Evolutionary conservation across 2,329 filamentous ascomycete species (phyloP).

Genomic region (Trichophyton benhamiae): DNA sequence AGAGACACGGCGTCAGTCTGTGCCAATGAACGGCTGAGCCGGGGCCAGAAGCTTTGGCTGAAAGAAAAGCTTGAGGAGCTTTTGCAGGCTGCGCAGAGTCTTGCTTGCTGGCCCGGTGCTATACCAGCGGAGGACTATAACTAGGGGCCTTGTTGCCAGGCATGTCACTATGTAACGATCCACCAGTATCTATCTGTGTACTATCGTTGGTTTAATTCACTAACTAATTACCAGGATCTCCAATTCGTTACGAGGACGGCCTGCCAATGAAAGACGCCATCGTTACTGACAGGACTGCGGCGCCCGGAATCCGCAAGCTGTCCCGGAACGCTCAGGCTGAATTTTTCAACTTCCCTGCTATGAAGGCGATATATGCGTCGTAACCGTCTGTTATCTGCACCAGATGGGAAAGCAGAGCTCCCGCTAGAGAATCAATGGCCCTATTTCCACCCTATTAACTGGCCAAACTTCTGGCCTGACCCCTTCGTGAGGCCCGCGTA

Average conservation of each 20-base stretch:
- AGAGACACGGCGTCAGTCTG: neutral
- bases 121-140: neutral
- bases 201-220: too few relatives aligned
- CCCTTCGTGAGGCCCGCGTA: too few relatives aligned
- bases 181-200: too few relatives aligned
- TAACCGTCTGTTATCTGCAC: neutral
- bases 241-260: neutral
- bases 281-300: neutral
- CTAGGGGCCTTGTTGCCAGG: too few relatives aligned
- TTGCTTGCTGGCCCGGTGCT: neutral
- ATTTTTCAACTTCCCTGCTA: neutral
- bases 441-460: too few relatives aligned
- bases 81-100: neutral
- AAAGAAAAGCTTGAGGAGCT: neutral
- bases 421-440: too few relatives aligned
- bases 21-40: neutral
- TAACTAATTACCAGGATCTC: neutral
- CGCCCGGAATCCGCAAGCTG: neutral
- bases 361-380: neutral
- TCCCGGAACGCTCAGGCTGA: neutral
- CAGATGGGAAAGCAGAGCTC: neutral
- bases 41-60: neutral
- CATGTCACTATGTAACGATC: too few relatives aligned
- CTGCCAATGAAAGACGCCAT: too few relatives aligned
- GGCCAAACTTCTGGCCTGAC: too few relatives aligned